These are phyloP conservation scores for Noccaea bulbosa DNA, from an alignment of 345 rosid species.

Conservation along the genomic window DNA sequence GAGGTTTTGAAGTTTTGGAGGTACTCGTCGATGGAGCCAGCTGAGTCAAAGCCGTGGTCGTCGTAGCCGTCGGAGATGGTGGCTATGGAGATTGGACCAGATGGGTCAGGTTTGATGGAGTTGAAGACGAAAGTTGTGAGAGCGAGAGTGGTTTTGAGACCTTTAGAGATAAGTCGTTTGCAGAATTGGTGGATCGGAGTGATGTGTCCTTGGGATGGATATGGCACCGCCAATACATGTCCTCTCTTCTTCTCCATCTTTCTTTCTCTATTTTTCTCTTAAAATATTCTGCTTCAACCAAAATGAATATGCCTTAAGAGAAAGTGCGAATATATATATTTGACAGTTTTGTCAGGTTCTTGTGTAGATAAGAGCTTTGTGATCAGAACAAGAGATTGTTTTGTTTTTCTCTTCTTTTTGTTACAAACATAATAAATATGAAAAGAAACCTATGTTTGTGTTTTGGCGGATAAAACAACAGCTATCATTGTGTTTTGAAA, in stretches of 20 bases:
- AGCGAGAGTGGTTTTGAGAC: slow-evolving; percentile 49
- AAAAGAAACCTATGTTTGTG: slow-evolving; percentile 11
- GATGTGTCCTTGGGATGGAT: slow-evolving; percentile 57
- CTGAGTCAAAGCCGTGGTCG: slow-evolving; percentile 22
- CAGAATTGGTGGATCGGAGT: slow-evolving; percentile 60
- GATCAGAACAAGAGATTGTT: slow-evolving; percentile 1
- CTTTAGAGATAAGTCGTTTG: slow-evolving; percentile 57
- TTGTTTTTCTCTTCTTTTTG: not conserved
- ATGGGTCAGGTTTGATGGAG: slow-evolving; percentile 39
- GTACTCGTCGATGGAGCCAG: slow-evolving; percentile 38
- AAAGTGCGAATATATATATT: not conserved
- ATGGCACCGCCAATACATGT: slow-evolving; percentile 47
- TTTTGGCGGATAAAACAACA: no score
- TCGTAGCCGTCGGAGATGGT: slow-evolving; percentile 32
- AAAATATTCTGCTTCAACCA: not conserved
- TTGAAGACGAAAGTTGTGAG: slow-evolving; percentile 46
- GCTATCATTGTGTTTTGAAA: no score
- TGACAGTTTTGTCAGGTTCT: slow-evolving; percentile 8
- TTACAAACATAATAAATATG: not conserved
- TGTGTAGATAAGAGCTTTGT: slow-evolving; percentile 27
- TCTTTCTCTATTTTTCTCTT: not conserved
- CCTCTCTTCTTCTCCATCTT: slow-evolving; percentile 36
- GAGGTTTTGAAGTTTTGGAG: slow-evolving; percentile 43
- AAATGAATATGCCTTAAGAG: slow-evolving; percentile 5
- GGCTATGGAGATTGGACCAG: slow-evolving; percentile 25